phyloP scores from a whole-genome alignment of 805 yeast genomes.

The Phaffomyces opuntiae region DNA sequence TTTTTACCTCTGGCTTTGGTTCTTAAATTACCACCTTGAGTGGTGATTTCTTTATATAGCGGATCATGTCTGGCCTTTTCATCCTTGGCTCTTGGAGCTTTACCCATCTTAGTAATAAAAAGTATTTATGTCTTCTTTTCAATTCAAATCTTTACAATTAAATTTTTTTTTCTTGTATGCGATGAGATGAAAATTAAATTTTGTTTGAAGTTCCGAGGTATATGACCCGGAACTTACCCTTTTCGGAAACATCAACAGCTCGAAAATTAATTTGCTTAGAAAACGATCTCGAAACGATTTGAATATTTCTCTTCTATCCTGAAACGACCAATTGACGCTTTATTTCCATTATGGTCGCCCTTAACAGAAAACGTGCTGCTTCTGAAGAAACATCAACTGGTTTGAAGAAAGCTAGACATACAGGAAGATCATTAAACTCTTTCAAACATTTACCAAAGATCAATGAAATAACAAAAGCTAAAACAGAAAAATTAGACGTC shows the following conservation, averaged over 20 bases:
- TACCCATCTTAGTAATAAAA: slow-evolving; percentile 46
- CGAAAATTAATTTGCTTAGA: neutral
- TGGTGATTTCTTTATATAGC: slow-evolving; percentile 67
- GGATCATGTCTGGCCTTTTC: slow-evolving; percentile 73
- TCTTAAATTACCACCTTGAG: slow-evolving; percentile 66
- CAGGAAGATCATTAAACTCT: slow-evolving; percentile 24
- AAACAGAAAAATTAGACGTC: slow-evolving; percentile 46
- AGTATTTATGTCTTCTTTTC: neutral
- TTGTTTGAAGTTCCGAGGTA: neutral
- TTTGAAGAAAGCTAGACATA: slow-evolving; percentile 20
- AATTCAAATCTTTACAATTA: neutral
- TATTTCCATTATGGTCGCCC: slow-evolving; percentile 14
- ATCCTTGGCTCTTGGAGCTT: slow-evolving; percentile 42
- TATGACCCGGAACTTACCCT: slow-evolving; percentile 4
- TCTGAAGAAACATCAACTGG: slow-evolving; percentile 12
- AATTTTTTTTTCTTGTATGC: neutral
- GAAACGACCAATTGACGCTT: neutral
- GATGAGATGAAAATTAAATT: neutral
- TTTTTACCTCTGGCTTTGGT: slow-evolving; percentile 29
- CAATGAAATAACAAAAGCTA: slow-evolving; percentile 20
- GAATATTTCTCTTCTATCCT: neutral
- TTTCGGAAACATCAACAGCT: neutral
- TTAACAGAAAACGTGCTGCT: slow-evolving; percentile 22
- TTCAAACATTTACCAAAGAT: slow-evolving; percentile 21
- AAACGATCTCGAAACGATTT: no score